Percentiles rank a stretch among this genome's conserved stretches.
Conservation (phyloP, 495 filamentous ascomycete genomes). For the Letharia lupina region DNA sequence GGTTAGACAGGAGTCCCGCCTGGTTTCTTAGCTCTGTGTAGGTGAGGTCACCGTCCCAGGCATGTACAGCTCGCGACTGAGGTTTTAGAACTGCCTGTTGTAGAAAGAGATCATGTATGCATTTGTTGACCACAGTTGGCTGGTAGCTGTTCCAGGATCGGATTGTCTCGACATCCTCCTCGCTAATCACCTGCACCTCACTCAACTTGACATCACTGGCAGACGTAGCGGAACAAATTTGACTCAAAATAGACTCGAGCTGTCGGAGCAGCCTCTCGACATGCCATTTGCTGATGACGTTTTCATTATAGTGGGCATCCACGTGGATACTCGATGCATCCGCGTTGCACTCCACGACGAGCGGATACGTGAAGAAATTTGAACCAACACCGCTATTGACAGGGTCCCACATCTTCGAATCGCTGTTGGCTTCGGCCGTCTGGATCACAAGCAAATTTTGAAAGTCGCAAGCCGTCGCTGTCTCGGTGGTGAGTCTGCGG, state of each 20-base stretch:
- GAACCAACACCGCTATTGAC: conserved; percentile 23
- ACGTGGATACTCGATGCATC: conserved; percentile 47
- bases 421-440: conserved; percentile 8
- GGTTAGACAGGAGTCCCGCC: conserved; percentile 30
- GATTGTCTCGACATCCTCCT: conserved; percentile 33
- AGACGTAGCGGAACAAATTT: conserved; percentile 24
- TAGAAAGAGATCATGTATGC: conserved; percentile 22
- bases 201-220: conserved; percentile 26
- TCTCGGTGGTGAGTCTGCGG: conserved; percentile 39
- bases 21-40: conserved; percentile 39
- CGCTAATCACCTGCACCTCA: conserved; percentile 36
- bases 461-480: conserved; percentile 45
- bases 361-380: conserved; percentile 44
- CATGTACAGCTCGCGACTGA: conserved; percentile 26
- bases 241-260: conserved; percentile 32
- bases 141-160: conserved; percentile 35
- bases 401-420: conserved; percentile 19
- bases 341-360: conserved; percentile 40
- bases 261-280: conserved; percentile 40
- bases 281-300: conserved; percentile 31
- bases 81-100: conserved; percentile 14
- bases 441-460: conserved; percentile 42
- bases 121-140: conserved; percentile 28
- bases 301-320: conserved; percentile 54
- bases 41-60: conserved; percentile 45